Evolutionary conservation across 257 asterid species (phyloP), one percentile per base, ranked within the genome.

Genomic region (Solanum ossicruentum): DNA sequence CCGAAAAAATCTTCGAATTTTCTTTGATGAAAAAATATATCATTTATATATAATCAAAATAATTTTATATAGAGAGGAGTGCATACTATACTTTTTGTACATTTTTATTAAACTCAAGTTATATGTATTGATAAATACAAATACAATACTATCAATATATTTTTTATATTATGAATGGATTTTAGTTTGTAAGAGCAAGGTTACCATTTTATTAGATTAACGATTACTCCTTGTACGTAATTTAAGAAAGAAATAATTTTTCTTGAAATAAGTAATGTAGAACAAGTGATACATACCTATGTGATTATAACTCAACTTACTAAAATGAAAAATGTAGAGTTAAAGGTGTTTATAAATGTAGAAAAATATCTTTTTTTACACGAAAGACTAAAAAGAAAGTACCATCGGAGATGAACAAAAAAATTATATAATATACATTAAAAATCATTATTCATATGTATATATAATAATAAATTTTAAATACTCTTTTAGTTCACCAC

Each of bases 1-100:
- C 10, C 2, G 3, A 20, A 6, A 12, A 0, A 8, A 1, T 10
- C 0, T 17, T 56, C 1, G 3, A 55, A 55, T 17, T 21, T 1
- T 55, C 10, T 9, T 56, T 56, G 5, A 11, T 0, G 3, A 1
- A 0, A 58, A 58, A 23, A 9, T 57, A 32, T 20, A 57, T 8
- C 0, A 3, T 0, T 8, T 20, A 17, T 16, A 16, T 20, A 17
- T 56, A 1, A 17, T 45, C 2, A 56, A 55, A 55, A 16, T 6
- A 16, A 16, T 16, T 55, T 16, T 16, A 15, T 55, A 16, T 18
- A 57, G 2, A 21, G 67, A 60, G n/a, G 12, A 60, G 10, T 32
- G n/a, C 16, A 21, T 60, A n/a, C 16, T 60, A 60, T 21, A 10
- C 67, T 6, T 2, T 20, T 58, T 26, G 3, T 47, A 47, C 0